Base-by-base conservation (phyloP, 2,329 filamentous ascomycete species). In the Lachnellula cervina region DNA sequence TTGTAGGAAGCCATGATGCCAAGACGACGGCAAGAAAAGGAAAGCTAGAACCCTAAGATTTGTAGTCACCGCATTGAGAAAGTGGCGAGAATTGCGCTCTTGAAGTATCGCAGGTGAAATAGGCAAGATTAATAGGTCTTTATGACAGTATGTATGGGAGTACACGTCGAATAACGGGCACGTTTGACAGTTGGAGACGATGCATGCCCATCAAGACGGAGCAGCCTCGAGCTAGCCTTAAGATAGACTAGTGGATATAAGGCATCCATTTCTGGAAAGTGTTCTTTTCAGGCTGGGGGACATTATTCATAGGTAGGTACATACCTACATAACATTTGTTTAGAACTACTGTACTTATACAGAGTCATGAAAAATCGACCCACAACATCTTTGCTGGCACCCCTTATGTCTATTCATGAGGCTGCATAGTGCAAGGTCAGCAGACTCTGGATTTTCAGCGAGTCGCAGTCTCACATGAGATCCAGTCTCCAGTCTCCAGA, bases 1-100 rank as follows among this genome's bases (percentile, higher is more conserved):
- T 74, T 72, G 68, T 72, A 74, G 57, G 73, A 74, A 62, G 73
- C 70, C 73, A 75, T 75, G 55, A 58, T 59, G 57, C 55, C 55
- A 35, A 58, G 59, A 51, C 52, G 55, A 56, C 47, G 61, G 58
- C 51, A 54, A 52, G 59, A 57, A 50, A 52, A 55, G 50, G 56
- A 55, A 57, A 55, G 56, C 43, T 52, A 53, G 52, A 54, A 48
- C 54, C 55, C 34, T 44, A 48, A 21, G 52, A 51, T 55, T 54
- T 55, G 25, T 58, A 44, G 61, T 67, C 63, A 69, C 66, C 62
- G 66, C 68, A 70, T 69, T 65, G 65, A 61, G 61, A 51, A 50
- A 51, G 21, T 42, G 23, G 52, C 19, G 49, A 49, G 46, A 11
- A 5, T 13, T 23, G 42, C 42, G 11, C 42, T 44, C 19, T 44